These are phyloP conservation scores for Helotiales sp. DNA, from an alignment of 2,329 filamentous ascomycete genomes.

Conservation along the genomic window DNA sequence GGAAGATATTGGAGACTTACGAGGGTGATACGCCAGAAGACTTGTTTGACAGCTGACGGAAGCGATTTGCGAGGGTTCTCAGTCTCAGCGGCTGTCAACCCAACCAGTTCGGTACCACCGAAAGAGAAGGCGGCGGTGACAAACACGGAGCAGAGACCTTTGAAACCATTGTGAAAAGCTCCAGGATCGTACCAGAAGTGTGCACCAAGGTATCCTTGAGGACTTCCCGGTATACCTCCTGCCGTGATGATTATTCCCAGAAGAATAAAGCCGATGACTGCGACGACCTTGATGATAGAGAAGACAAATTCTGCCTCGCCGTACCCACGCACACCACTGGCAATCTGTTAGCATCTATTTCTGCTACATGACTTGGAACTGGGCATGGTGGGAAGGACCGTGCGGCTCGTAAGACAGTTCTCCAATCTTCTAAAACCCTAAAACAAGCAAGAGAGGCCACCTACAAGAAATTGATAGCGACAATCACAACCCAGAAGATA, in stretches of 20 bases:
- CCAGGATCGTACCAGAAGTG: slow-evolving; percentile 54
- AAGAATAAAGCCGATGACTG: slow-evolving; percentile 62
- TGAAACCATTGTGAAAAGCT: slow-evolving; percentile 42
- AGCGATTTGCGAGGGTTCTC: slow-evolving; percentile 64
- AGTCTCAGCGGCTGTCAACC: slow-evolving; percentile 64
- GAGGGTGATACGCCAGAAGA: slow-evolving; percentile 60
- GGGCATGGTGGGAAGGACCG: no score
- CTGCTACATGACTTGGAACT: no score
- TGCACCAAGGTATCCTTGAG: slow-evolving; percentile 55
- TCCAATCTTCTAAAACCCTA: slow-evolving; percentile 58
- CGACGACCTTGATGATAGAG: slow-evolving; percentile 54
- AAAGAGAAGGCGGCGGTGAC: slow-evolving; percentile 57
- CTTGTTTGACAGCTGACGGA: slow-evolving; percentile 61
- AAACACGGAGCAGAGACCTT: slow-evolving; percentile 57
- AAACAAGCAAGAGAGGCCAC: slow-evolving; percentile 59
- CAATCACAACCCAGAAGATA: slow-evolving; percentile 52
- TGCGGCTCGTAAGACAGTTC: slow-evolving; percentile 35
- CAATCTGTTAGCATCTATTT: no score
- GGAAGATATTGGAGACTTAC: slow-evolving; percentile 64
- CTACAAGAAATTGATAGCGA: slow-evolving; percentile 54
- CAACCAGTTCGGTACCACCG: slow-evolving; percentile 61
- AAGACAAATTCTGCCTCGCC: slow-evolving; percentile 50
- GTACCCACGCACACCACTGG: slow-evolving; percentile 5
- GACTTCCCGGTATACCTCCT: slow-evolving; percentile 44
- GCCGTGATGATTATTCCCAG: slow-evolving; percentile 57